Conservation (phyloP, 1,284 basidiomycete genomes). For the Vanrija pseudolonga region DNA sequence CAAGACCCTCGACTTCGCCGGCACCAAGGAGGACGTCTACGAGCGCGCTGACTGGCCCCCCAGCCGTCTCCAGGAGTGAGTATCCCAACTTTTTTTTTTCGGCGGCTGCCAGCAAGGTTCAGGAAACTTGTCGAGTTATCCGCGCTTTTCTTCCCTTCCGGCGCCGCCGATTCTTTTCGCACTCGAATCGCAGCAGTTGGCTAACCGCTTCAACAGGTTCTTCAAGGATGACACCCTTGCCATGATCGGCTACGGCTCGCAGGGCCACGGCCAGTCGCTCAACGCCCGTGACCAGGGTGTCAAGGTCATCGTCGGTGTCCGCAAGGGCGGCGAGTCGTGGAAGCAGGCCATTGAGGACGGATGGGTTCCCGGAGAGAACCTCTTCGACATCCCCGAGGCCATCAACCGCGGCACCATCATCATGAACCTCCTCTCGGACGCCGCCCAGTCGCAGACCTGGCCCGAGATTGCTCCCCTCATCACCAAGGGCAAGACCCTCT, state of each 20-base stretch:
- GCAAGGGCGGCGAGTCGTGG: constrained; percentile 91
- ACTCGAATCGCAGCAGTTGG: not conserved
- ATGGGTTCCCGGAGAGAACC: constrained; percentile 97
- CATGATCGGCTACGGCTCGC: constrained; percentile 97
- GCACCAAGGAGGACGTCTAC: constrained; percentile 91
- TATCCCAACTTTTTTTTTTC: constrained; percentile 4
- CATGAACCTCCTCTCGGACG: constrained; percentile 99
- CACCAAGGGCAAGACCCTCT: constrained; percentile 98
- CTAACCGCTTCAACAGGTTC: constrained; percentile 55
- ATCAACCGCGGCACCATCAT: constrained; percentile 95
- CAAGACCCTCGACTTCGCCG: constrained; percentile 98
- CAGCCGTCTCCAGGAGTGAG: constrained; percentile 85
- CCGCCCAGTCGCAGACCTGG: constrained; percentile 96
- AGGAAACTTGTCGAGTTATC: not conserved
- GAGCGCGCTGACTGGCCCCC: constrained; percentile 98
- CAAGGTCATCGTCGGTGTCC: constrained; percentile 98
- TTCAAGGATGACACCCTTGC: constrained; percentile 99
- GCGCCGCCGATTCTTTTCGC: not conserved
- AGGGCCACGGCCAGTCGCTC: constrained; percentile 94
- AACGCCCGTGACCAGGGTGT: constrained; percentile 99
- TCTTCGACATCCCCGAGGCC: constrained; percentile 98
- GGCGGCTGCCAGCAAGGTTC: not conserved
- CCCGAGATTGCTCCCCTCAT: constrained; percentile 79
- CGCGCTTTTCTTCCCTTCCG: not conserved
- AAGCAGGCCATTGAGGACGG: constrained; percentile 93